These are phyloP conservation scores for Ajuga reptans DNA, from an alignment of 305 asterid species.

Conservation along the genomic window DNA sequence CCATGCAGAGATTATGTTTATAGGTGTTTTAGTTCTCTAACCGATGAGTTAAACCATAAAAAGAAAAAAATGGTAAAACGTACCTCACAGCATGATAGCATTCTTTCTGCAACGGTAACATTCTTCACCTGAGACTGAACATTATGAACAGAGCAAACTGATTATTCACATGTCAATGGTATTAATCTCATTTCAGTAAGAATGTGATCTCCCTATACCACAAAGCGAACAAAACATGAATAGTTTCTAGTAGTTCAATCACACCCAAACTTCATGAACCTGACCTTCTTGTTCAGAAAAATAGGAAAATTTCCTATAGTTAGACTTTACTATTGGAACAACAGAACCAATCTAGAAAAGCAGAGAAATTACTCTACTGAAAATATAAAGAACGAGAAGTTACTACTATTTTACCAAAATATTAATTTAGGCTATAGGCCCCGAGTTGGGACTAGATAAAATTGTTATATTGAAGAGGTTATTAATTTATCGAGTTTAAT, in stretches of 20 bases:
- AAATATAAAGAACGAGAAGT: not conserved
- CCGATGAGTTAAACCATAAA: slow-evolving; percentile 6
- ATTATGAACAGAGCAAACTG: slow-evolving; percentile 18
- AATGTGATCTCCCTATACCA: not conserved
- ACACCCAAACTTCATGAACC: not conserved
- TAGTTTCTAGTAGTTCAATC: not conserved
- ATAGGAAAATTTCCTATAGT: not conserved
- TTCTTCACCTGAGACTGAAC: slow-evolving; percentile 53
- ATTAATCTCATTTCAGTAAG: not conserved
- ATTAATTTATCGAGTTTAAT: no score
- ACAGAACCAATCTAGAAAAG: slow-evolving; percentile 12
- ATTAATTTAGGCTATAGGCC: no score
- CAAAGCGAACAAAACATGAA: slow-evolving; percentile 12
- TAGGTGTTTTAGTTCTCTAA: not conserved
- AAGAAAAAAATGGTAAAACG: slow-evolving; percentile 10
- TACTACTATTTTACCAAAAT: no score
- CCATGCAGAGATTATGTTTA: not conserved
- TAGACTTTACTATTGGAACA: slow-evolving; percentile 9
- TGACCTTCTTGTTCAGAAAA: not conserved
- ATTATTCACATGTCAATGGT: slow-evolving; percentile 11
- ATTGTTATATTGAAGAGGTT: no score
- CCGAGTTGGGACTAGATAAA: no score
- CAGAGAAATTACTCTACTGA: not conserved
- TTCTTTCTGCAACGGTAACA: slow-evolving; percentile 51
- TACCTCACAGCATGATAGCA: slow-evolving; percentile 83